Conservation (phyloP, 257 asterid genomes). For the Jaltomata sinuosa region DNA sequence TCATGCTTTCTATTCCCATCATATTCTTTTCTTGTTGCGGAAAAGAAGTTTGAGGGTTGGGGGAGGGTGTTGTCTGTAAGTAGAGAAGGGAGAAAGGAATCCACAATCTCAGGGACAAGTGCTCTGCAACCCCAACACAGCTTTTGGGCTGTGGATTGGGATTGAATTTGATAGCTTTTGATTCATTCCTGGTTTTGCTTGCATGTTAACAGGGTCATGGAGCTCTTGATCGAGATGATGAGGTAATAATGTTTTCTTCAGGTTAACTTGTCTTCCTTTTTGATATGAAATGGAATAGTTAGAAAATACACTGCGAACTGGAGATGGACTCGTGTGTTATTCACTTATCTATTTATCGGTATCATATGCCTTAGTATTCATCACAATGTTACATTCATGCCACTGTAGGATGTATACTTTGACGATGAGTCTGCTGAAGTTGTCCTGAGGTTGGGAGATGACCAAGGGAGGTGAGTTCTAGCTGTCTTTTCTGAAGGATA, state of each 20-base stretch:
- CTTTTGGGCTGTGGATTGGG: neutral
- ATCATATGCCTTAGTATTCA: neutral
- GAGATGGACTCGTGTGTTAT: neutral
- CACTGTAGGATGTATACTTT: conserved; percentile 74
- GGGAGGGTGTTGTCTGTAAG: neutral
- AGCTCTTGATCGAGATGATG: conserved; percentile 76
- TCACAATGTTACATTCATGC: neutral
- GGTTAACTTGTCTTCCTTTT: neutral
- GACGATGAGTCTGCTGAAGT: conserved; percentile 97
- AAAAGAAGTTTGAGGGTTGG: neutral
- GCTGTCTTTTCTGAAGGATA: neutral
- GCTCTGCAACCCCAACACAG: neutral
- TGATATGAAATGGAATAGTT: neutral
- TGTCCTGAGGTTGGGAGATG: conserved; percentile 88
- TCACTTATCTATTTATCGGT: neutral
- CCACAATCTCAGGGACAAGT: neutral
- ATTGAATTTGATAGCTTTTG: neutral
- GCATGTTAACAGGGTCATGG: conserved; percentile 64
- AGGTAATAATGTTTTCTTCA: conserved; percentile 38
- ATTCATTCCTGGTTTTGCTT: neutral
- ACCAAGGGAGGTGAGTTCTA: conserved; percentile 82
- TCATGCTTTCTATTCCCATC: neutral
- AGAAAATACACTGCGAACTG: neutral
- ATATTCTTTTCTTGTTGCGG: neutral
- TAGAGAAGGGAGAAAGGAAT: neutral